These are phyloP conservation scores for Ophiobolus disseminans DNA, from an alignment of 2,329 filamentous ascomycete species.

Conservation along the genomic window DNA sequence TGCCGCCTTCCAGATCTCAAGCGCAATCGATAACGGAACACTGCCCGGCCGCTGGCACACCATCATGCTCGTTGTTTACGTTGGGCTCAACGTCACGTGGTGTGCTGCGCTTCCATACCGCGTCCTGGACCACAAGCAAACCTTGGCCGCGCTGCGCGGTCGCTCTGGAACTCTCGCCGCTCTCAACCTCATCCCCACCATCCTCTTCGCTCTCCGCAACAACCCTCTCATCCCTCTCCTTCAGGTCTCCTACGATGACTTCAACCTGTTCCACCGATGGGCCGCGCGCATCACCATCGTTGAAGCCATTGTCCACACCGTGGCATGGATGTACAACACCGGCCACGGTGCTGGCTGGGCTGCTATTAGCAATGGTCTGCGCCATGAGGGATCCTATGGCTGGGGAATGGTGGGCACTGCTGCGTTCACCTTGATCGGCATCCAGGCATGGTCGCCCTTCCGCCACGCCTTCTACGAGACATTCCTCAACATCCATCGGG, in stretches of 20 bases:
- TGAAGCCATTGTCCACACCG: conserved; percentile 73
- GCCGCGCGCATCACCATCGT: conserved; percentile 75
- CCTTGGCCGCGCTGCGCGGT: conserved; percentile 83
- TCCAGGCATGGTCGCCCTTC: conserved; percentile 78
- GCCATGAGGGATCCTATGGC: conserved; percentile 67
- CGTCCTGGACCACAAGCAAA: conserved; percentile 56
- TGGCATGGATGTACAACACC: conserved; percentile 75
- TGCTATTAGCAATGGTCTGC: conserved; percentile 63
- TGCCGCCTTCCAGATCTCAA: conserved; percentile 71
- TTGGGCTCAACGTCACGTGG: conserved; percentile 78
- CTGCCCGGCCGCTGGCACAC: conserved; percentile 81
- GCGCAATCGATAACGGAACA: conserved; percentile 74
- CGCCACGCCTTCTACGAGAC: conserved; percentile 97
- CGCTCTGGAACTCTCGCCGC: conserved; percentile 83
- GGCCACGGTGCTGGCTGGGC: conserved; percentile 66
- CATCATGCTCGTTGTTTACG: conserved; percentile 70
- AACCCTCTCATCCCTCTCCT: conserved; percentile 86
- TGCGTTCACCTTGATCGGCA: conserved; percentile 69
- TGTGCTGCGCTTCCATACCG: conserved; percentile 72
- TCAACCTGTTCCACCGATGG: conserved; percentile 89
- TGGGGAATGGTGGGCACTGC: conserved; percentile 67
- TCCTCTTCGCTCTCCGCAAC: conserved; percentile 89
- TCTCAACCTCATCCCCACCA: conserved; percentile 89
- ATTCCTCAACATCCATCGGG: conserved; percentile 86
- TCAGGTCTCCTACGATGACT: conserved; percentile 92